Conservation (phyloP, 179 eudicot genomes). For the Vitellaria paradoxa region DNA sequence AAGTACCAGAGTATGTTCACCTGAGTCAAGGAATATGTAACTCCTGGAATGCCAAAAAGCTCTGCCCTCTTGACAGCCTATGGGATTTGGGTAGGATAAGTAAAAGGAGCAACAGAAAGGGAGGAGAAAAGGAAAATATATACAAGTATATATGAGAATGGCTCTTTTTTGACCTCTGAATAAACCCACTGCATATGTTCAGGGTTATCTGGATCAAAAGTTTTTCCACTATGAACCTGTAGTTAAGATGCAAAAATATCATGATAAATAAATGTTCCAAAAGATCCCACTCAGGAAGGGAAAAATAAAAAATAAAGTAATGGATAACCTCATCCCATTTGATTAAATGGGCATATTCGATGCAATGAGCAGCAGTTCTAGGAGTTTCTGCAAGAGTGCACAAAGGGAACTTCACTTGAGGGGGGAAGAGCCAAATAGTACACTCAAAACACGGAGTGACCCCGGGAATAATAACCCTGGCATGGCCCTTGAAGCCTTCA, state of each 20-base stretch:
- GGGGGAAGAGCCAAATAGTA: conserved; percentile 98
- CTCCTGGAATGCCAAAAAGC: conserved; percentile 95
- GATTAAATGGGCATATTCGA: conserved; percentile 95
- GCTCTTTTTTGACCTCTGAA: conserved; percentile 48
- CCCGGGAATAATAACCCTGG: conserved; percentile 92
- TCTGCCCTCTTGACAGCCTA: conserved; percentile 98
- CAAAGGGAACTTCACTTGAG: conserved; percentile 95
- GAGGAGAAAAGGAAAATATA: background rate
- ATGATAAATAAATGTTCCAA: background rate
- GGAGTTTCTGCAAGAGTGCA: conserved; percentile 99
- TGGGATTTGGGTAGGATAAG: conserved; percentile 8
- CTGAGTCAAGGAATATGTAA: conserved; percentile 96
- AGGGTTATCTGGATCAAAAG: conserved; percentile 91
- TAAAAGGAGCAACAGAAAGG: conserved; percentile 10
- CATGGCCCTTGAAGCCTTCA: conserved; percentile 99
- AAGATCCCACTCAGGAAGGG: background rate
- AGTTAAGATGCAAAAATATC: conserved; percentile 6
- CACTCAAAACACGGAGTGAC: conserved; percentile 96
- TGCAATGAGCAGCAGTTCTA: conserved; percentile 98
- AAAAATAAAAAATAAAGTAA: background rate
- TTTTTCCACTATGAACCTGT: conserved; percentile 77
- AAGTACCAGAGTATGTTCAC: conserved; percentile 26
- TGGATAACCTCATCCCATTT: conserved; percentile 89
- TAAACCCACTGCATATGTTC: conserved; percentile 99
- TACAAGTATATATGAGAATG: background rate